Evolutionary conservation across 495 filamentous ascomycete species (phyloP), one percentile per base, ranked within the genome.

Genomic region (Xylaria scruposa): DNA sequence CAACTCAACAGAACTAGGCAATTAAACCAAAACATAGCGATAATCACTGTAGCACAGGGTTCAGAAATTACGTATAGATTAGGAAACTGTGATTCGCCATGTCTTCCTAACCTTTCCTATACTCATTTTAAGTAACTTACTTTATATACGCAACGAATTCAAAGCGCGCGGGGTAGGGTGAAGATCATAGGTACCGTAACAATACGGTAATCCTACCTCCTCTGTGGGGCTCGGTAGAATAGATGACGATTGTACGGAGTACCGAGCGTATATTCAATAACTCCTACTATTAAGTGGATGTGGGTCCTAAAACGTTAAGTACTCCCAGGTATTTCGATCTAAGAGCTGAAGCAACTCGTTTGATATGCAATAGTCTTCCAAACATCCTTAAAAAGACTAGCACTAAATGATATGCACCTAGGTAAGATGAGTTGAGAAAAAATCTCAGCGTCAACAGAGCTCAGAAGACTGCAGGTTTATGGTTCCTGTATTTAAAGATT

Each of bases 141-240:
- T 44, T 59, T 68, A 58, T 58, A 44, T 24, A 46, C n/a, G 24
- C 49, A 56, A 29, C 29, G 21, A 8, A 26, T 36, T 33, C 49
- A 0, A 65, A 12, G 19, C 24, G 66, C 49, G 66, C 49, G 66
- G 65, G 66, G 66, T 58, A 68, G 33, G 51, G 38, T 59, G 66
- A 68, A 31, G 51, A 47, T 68, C 51, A 47, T 13, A 44, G 31
- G 31, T 29, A 38, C 17, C 26, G 21, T 42, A 67, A 10, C 29
- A 40, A 36, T 7, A 54, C 19, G 21, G 19, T 8, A 56, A 53
- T 54, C 17, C 65, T 53, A 67, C 65, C 65, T 56, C 51, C 46
- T 10, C 15, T n/a, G 31, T 67, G 65, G 65, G 47, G 49, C 26
- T 67, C 47, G 65, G 51, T 29, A 7, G 47, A 56, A 56, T 67